Evolutionary conservation across 2,329 filamentous ascomycete species (phyloP), one percentile per base, ranked within the genome.

Genomic region (Hymenoscyphus fructigenus): DNA sequence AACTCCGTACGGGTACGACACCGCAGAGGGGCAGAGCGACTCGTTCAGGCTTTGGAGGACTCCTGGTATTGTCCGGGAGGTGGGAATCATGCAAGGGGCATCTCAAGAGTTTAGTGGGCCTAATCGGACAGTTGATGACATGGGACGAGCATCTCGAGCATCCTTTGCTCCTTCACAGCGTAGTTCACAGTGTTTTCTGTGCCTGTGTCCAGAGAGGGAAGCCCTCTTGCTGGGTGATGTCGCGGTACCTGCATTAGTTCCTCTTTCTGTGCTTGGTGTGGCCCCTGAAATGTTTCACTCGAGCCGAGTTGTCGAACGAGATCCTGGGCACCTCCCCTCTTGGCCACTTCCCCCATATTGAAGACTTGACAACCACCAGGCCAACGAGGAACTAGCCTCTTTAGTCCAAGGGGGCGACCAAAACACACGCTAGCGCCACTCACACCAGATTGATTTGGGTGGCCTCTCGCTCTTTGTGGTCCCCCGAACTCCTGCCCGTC

Each of bases 241-340:
- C 32, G 63, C 56, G 34, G 64, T 65, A 65, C 64, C 64, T 65
- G 64, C 64, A 63, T 65, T 65, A 59, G 56, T 32, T 57, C 26
- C 56, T 34, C 29, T 57, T 36, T 34, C 29, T 36, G 56, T 57
- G 34, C 28, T 14, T 57, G 29, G 29, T 50, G 44, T 50, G 28
- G 41, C 36, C 58, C 58, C 36, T 60, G 41, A 41, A 17, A 17
- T 29, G 38, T 50, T 50, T 60, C 58, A 47, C 26, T 47, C 38
- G 53, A 56, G 53, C 58, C 58, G 23, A 28, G 32, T 28, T 14
- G n/a, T 44, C 57, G 55, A 59, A 36, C 55, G 20, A 15, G 34
- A 34, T 41, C 29, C n/a, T 38, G 23, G 10, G 32, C 57, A n/a
- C 34, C 57, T 38, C 29, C 53, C 17, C 53, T 56, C 29, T 56